Evolutionary conservation across 1,284 basidiomycete genomes (phyloP), one percentile per base, ranked within the genome.

Genomic region (Somion occarium): DNA sequence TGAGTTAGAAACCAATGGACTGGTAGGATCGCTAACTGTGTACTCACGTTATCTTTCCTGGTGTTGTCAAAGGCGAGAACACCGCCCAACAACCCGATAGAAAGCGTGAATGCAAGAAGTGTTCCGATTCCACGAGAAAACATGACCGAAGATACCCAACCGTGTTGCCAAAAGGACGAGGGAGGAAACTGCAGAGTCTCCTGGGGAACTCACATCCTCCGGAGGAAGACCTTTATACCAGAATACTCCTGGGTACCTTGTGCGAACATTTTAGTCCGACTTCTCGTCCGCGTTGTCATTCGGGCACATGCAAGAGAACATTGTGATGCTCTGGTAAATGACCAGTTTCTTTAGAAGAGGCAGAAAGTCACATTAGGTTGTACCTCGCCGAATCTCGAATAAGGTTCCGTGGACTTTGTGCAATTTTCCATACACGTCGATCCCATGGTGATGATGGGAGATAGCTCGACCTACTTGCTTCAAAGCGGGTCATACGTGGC

Each of bases 41-140:
- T 3, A 63, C 65, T 3, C 52, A 67, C 65, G 49, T 67, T 67
- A 52, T 65, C 63, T 34, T 64, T 65, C 49, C 57, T 60, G 26
- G 60, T 53, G 34, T 55, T 52, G 53, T 67, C 60, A 52, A 63
- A 67, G 26, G 59, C 59, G 27, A 53, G 38, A 20, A 57, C 61
- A 27, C 54, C 53, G 24, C 51, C 45, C 47, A 61, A 39, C 42
- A 60, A 48, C 44, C 58, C 61, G 27, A 60, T 38, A 23, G 50
- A n/a, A 38, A 63, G 50, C 38, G 58, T 37, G 38, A 62, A 49
- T 49, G 45, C 55, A 3, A 56, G 51, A 41, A 61, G 48, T 49
- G 24, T 39, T 11, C 34, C 12, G 24, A 48, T 23, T 5, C 42
- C 42, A 13, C 23, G 42, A 43, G 42, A 19, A 23, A 43, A 43